These are phyloP conservation scores for Diaporthe longicolla DNA, from an alignment of 2,329 filamentous ascomycete genomes.

Conservation along the genomic window DNA sequence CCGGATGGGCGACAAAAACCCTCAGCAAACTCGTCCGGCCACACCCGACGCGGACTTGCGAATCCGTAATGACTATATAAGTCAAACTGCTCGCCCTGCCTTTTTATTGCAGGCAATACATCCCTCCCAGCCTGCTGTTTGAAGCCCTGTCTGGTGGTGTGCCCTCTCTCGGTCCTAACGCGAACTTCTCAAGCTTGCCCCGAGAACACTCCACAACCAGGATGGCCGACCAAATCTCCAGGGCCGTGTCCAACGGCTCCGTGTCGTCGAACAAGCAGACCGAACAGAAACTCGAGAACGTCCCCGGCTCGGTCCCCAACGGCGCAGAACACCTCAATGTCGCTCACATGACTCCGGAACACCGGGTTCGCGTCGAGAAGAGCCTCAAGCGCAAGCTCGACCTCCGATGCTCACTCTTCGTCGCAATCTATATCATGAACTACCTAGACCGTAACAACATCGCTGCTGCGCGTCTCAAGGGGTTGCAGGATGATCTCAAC, in stretches of 20 bases:
- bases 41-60: not conserved
- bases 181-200: not conserved
- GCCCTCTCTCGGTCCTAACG: not conserved
- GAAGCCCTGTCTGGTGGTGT: conserved; percentile 22
- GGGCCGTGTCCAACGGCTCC: conserved; percentile 17
- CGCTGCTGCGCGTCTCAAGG: conserved; percentile 75
- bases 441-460: conserved; percentile 80
- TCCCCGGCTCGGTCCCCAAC: not conserved
- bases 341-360: conserved; percentile 54
- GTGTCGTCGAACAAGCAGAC: conserved; percentile 37
- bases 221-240: conserved; percentile 43
- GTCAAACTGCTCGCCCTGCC: not conserved
- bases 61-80: conserved; percentile 18
- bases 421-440: conserved; percentile 84
- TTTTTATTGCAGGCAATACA: not conserved
- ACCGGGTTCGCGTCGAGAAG: conserved; percentile 72
- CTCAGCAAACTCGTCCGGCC: conserved; percentile 8
- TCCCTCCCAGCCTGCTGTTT: conserved; percentile 16
- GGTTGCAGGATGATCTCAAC: conserved; percentile 72
- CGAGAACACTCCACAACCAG: conserved; percentile 19
- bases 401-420: conserved; percentile 74
- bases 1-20: conserved; percentile 12
- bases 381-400: conserved; percentile 80
- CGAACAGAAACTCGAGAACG: conserved; percentile 34
- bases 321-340: conserved; percentile 23